Evolutionary conservation across 179 eudicot genomes (phyloP).

Genomic region (Nepenthes alata): DNA sequence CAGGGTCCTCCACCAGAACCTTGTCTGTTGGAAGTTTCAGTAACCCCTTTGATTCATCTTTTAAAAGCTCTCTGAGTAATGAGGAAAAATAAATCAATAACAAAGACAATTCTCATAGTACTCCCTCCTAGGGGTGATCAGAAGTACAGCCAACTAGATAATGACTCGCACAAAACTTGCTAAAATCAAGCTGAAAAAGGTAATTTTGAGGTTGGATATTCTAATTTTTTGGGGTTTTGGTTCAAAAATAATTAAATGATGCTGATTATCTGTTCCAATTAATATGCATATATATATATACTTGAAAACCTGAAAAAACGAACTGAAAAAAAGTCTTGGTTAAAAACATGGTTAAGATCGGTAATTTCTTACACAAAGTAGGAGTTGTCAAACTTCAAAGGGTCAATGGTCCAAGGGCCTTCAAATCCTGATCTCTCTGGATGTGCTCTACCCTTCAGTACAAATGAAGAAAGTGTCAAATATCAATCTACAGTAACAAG

Average conservation of each 20-base stretch:
- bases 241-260: no score
- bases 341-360: no score
- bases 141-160: not conserved
- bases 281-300: not conserved
- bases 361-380: constrained; percentile 44
- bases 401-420: constrained; percentile 70
- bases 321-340: no score
- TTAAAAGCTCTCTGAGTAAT: constrained; percentile 42
- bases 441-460: constrained; percentile 66
- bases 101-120: no score
- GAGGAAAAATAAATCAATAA: not conserved
- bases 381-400: constrained; percentile 75
- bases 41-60: constrained; percentile 37
- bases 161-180: not conserved
- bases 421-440: constrained; percentile 70
- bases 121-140: no score
- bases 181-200: not conserved
- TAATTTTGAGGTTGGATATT: no score
- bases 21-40: constrained; percentile 65
- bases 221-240: no score
- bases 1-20: constrained; percentile 40
- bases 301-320: no score
- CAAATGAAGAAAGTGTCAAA: constrained; percentile 7
- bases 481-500: not conserved
- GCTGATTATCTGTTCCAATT: no score